Base-by-base conservation (phyloP, 306 rosid species). In the Phaseolus lunatus region DNA sequence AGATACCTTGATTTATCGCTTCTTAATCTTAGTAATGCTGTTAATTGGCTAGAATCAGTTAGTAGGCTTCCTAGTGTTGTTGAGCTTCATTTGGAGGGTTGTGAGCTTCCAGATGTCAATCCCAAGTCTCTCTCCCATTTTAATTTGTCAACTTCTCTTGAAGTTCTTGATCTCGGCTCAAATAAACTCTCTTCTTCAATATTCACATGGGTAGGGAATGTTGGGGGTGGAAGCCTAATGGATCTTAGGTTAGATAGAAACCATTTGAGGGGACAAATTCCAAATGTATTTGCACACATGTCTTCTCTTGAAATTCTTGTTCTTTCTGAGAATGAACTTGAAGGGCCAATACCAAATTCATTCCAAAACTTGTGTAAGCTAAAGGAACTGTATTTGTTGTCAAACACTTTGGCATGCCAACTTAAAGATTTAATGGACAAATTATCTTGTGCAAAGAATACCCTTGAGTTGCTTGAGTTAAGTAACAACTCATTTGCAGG, bases 101-200 rank as follows among this genome's bases (percentile, higher is more conserved):
- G 65, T 26, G 65, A 18, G 18, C 67, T 61, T 61, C 67, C 67
- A 15, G 22, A n/a, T 62, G 24, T 8, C 45, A 62, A 31, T 62
- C 68, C 68, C 24, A 62, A 33, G 41, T 61, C 68, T 62, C 68
- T 59, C 66, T 62, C 68, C 15, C 45, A 62, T 62, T 44, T 33
- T 7, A 62, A 33, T n/a, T 33, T 62, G 2, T 31, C 68, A 31
- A 31, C 68, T n/a, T 31, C 45, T 16, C 45, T 62, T 62, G 23
- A 62, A 35, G 68, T 62, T 31, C 43, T 62, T 33, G 1, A 31
- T 62, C 67, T 62, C 45, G 31, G 68, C 23, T 62, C 45, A 62
- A 62, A 62, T 33, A 62, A 33, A 16, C 41, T 62, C 44, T 33
- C 68, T 31, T 61, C 68, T 33, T 62, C 68, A 31, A 33, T 62